Conservation (phyloP, 768 basidiomycete genomes). For the Bullera alba region DNA sequence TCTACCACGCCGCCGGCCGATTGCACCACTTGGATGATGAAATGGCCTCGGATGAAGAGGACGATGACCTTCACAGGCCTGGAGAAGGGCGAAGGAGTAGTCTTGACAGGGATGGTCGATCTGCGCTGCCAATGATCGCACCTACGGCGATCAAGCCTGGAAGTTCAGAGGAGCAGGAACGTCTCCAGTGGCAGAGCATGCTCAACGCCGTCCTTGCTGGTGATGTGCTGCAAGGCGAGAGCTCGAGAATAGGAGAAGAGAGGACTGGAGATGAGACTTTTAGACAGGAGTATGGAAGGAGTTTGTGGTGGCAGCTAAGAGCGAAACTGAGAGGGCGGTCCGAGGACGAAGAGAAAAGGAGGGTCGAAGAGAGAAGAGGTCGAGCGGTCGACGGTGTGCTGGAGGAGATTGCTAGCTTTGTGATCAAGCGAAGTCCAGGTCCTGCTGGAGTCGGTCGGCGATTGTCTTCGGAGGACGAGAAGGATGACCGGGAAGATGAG, state of each 20-base stretch:
- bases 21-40: neutral
- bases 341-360: slow-evolving; percentile 71
- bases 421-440: slow-evolving; percentile 46
- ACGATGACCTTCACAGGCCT: slow-evolving; percentile 1
- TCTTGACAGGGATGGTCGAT: neutral
- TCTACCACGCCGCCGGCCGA: neutral
- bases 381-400: slow-evolving; percentile 74
- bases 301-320: slow-evolving; percentile 79
- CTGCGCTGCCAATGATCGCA: neutral
- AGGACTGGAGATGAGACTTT: slow-evolving; percentile 56
- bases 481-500: slow-evolving; percentile 12
- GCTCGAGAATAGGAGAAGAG: slow-evolving; percentile 79
- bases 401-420: slow-evolving; percentile 73
- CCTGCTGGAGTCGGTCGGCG: neutral
- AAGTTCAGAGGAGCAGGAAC: neutral
- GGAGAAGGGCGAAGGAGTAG: neutral
- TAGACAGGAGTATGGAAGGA: slow-evolving; percentile 40
- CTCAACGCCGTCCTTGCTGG: slow-evolving; percentile 86
- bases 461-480: slow-evolving; percentile 3
- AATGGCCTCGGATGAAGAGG: slow-evolving; percentile 5
- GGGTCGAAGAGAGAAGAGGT: slow-evolving; percentile 73
- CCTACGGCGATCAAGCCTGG: neutral
- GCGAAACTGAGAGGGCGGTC: slow-evolving; percentile 75
- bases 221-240: slow-evolving; percentile 91
- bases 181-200: slow-evolving; percentile 72